Base-by-base conservation (phyloP, 192 early-diverging fungal genomes). In the Coemansia sp. region DNA sequence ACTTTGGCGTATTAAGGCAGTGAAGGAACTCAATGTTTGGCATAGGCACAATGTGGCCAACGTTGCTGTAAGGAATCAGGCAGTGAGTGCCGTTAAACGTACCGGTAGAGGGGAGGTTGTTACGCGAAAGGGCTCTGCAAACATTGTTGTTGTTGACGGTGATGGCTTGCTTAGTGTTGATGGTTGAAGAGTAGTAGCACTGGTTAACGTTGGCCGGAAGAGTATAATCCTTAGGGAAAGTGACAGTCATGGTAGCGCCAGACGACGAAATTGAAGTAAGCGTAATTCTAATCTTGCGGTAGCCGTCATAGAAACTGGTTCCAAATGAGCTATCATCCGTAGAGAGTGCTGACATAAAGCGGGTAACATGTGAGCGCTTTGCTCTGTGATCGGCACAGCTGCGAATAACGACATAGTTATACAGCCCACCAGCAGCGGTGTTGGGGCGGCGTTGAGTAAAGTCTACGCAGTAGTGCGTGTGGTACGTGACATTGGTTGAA, bases 91-190 rank as follows among this genome's bases (percentile, higher is more conserved):
- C n/a, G n/a, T n/a, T n/a, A n/a, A n/a, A n/a, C n/a, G n/a, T n/a
- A n/a, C n/a, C n/a, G n/a, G n/a, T n/a, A n/a, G n/a, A n/a, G n/a
- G n/a, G n/a, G n/a, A n/a, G n/a, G n/a, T n/a, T n/a, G n/a, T n/a
- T n/a, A n/a, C n/a, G n/a, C n/a, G 19, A 47, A 19, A 47, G 12
- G 11, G 14, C 45, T 13, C 45, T 13, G 45, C 45, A 47, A 0
- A 47, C 45, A 47, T 47, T 47, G 45, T 18, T 47, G 45, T 19
- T 47, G 45, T 47, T 47, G 15, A 47, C 45, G 19, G 45, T 47
- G 12, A 47, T 18, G 14, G 45, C 45, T 0, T 18, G 9, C 15
- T 13, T 18, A 18, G 9, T 47, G 19, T 17, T 18, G 18, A 18
- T 47, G 18, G 19, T 19, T 9, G 15, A 9, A 13, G 45, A n/a